A percentile compares a stretch with the other conserved stretches of the same genome.
phyloP scores from a whole-genome alignment of 805 yeast genomes.

The Candida methanosorbosa region DNA sequence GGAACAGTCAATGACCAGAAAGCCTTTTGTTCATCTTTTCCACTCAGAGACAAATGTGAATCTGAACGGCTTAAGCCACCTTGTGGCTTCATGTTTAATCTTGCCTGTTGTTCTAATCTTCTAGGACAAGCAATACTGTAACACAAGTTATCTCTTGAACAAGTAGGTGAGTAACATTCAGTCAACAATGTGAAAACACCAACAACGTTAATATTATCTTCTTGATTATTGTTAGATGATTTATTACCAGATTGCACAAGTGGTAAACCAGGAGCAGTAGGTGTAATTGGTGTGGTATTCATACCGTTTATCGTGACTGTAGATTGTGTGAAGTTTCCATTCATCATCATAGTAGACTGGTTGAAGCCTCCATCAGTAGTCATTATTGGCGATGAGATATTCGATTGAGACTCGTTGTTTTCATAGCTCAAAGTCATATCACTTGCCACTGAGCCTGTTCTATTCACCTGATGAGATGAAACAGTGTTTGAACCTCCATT shows the following conservation, averaged over 20 bases:
- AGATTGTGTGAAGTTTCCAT: neutral
- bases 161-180: slow-evolving; percentile 95
- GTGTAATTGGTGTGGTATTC: neutral
- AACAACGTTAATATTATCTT: slow-evolving; percentile 38
- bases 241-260: no score
- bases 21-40: slow-evolving; percentile 71
- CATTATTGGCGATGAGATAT: slow-evolving; percentile 8
- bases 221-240: no score
- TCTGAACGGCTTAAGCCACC: slow-evolving; percentile 79
- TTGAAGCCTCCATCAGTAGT: neutral
- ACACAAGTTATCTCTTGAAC: slow-evolving; percentile 80
- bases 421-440: slow-evolving; percentile 13
- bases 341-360: neutral
- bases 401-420: slow-evolving; percentile 7
- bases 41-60: slow-evolving; percentile 57
- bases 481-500: neutral
- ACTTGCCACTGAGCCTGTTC: slow-evolving; percentile 21
- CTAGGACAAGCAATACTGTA: slow-evolving; percentile 96
- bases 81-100: slow-evolving; percentile 79
- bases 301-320: neutral
- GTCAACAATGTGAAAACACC: slow-evolving; percentile 92
- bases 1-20: slow-evolving; percentile 94
- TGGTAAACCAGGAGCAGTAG: no score
- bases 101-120: slow-evolving; percentile 89
- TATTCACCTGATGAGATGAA: slow-evolving; percentile 10